Evolutionary conservation across 345 rosid genomes (phyloP), one percentile per base, ranked within the genome.

Genomic region (Gynandropsis gynandra): DNA sequence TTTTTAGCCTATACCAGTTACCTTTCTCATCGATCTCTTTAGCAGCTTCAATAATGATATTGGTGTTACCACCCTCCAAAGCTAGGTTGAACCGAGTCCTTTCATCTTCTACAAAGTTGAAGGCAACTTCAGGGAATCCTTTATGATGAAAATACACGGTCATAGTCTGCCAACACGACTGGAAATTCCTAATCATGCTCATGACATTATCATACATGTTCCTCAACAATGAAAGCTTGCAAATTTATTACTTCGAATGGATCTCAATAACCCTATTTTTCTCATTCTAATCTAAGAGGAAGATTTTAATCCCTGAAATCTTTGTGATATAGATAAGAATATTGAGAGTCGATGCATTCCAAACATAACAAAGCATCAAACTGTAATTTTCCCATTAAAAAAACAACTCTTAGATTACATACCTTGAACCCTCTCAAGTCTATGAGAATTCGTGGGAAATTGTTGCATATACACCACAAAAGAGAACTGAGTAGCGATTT

Each of bases 11-110:
- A 38, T 87, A 84, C 98, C 96, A 87, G 62, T 80, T 85, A 43
- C 84, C 98, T 62, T 84, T 90, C 76, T 90, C 96, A 36, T 90
- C 93, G 52, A 90, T 90, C 74, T 81, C 80, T 65, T 89, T 90
- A 14, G 97, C 97, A 7, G 98, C 84, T 50, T 96, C 96, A 61
- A 89, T 96, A 40, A 96, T 96, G 38, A 87, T 75, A 59, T 83
- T 80, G 63, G 86, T 89, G 71, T 89, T 89, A 47, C 98, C 98
- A 58, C 98, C 83, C 76, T 82, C 98, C 29, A 90, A 61, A 43
- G 97, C 95, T 76, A 88, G 71, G 56, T 82, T 84, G 56, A 82
- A 84, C 29, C 95, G 79, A 47, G 89, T 84, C 65, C 80, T 80
- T 71, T 84, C 95, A 27, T 84, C 97, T 63, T 82, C 81, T 54